Evolutionary conservation across 1,139 yeast genomes (phyloP).

Genomic region (Candida glucosophila): DNA sequence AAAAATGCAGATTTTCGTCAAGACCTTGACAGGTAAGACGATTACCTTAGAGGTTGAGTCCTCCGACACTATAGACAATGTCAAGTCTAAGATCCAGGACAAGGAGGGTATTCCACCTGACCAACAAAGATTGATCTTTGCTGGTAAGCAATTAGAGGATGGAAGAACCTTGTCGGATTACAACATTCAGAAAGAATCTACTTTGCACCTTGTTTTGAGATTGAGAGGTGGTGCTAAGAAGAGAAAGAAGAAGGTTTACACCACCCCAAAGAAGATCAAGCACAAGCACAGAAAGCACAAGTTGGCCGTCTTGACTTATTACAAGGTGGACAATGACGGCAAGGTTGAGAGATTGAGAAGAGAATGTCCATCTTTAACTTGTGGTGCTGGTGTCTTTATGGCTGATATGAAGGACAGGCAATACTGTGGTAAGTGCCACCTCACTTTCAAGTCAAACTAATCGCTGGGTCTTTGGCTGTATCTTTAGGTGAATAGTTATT

Average conservation of each 20-base stretch:
- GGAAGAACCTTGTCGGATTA: conserved; percentile 98
- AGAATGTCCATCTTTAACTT: conserved; percentile 88
- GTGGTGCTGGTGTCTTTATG: conserved; percentile 99
- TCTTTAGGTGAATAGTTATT: too few species aligned
- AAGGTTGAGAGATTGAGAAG: conserved; percentile 98
- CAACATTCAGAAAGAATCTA: conserved; percentile 99
- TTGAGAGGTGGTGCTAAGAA: conserved; percentile 98
- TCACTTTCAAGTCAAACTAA: conserved; percentile 68
- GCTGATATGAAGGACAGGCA: conserved; percentile 99
- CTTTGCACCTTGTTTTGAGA: conserved; percentile 94
- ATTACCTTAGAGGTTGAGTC: conserved; percentile 99
- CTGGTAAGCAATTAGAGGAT: conserved; percentile 99
- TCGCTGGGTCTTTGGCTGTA: conserved; percentile 2
- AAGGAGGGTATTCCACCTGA: conserved; percentile 99
- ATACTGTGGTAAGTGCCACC: conserved; percentile 99
- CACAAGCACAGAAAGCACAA: conserved; percentile 99
- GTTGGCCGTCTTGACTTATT: conserved; percentile 98
- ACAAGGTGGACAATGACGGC: conserved; percentile 98
- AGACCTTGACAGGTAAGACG: conserved; percentile 98
- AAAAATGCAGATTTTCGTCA: conserved; percentile 98
- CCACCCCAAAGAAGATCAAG: conserved; percentile 99
- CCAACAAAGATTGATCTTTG: conserved; percentile 98
- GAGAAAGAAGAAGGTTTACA: conserved; percentile 99
- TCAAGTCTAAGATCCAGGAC: conserved; percentile 98
- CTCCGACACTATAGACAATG: conserved; percentile 98